Conservation (phyloP, 768 basidiomycete genomes). For the Collybiopsis confluens region DNA sequence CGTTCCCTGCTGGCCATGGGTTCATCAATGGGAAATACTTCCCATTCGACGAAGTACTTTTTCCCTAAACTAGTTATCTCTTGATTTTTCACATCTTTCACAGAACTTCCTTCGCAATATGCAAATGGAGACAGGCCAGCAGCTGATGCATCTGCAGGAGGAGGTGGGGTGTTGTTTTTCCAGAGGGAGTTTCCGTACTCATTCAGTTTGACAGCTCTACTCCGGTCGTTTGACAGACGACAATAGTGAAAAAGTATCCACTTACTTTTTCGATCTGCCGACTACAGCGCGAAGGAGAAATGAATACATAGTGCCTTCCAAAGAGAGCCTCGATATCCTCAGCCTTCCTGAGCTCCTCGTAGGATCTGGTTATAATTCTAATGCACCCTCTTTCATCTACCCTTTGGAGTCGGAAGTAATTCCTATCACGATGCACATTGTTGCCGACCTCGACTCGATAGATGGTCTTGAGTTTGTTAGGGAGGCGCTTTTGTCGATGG, state of each 20-base stretch:
- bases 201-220: slow-evolving; percentile 46
- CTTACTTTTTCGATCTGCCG: slow-evolving; percentile 90
- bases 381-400: slow-evolving; percentile 53
- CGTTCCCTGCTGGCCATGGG: slow-evolving; percentile 52
- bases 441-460: slow-evolving; percentile 73
- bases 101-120: slow-evolving; percentile 66
- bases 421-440: slow-evolving; percentile 54
- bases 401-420: slow-evolving; percentile 35
- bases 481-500: slow-evolving; percentile 64
- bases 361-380: slow-evolving; percentile 37
- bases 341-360: slow-evolving; percentile 53
- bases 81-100: neutral
- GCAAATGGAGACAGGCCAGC: slow-evolving; percentile 53
- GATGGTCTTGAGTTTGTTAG: slow-evolving; percentile 55
- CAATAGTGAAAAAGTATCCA: slow-evolving; percentile 45
- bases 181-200: neutral
- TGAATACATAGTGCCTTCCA: slow-evolving; percentile 59
- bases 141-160: slow-evolving; percentile 70
- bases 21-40: slow-evolving; percentile 90
- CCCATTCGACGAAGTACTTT: slow-evolving; percentile 60
- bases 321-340: slow-evolving; percentile 46
- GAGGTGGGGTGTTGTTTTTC: slow-evolving; percentile 36
- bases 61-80: neutral
- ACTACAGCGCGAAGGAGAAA: slow-evolving; percentile 70
- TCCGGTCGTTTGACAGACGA: slow-evolving; percentile 51